Evolutionary conservation across 768 basidiomycete species (phyloP).

Genomic region (Strobilomyces confusus): DNA sequence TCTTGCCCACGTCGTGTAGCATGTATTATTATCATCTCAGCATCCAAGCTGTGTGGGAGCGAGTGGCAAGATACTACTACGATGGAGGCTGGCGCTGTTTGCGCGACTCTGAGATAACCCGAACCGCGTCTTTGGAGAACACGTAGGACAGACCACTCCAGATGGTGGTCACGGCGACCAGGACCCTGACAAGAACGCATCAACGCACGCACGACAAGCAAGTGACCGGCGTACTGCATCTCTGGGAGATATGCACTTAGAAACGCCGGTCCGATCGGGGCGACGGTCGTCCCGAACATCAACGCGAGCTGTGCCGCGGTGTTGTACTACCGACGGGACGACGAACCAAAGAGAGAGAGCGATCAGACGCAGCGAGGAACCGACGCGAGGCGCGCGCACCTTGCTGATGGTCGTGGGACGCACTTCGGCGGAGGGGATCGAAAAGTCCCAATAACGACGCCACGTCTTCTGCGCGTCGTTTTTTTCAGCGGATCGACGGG

Average conservation of each 20-base stretch:
- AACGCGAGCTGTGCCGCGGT: slow-evolving; percentile 87
- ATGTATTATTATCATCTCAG: slow-evolving; percentile 18
- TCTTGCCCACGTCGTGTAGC: slow-evolving; percentile 15
- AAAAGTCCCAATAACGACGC: slow-evolving; percentile 92
- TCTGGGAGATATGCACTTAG: slow-evolving; percentile 52
- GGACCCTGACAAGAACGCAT: slow-evolving; percentile 50
- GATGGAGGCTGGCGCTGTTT: slow-evolving; percentile 28
- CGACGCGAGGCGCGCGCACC: slow-evolving; percentile 35
- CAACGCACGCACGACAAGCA: background rate
- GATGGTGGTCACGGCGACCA: slow-evolving; percentile 86
- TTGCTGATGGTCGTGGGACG: slow-evolving; percentile 93
- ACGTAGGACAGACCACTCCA: slow-evolving; percentile 88
- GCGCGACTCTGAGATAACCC: slow-evolving; percentile 44
- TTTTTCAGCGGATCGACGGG: slow-evolving; percentile 5
- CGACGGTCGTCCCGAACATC: slow-evolving; percentile 86
- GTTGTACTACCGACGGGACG: slow-evolving; percentile 57
- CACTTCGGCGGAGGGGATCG: slow-evolving; percentile 92
- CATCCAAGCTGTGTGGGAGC: background rate
- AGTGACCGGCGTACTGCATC: slow-evolving; percentile 60
- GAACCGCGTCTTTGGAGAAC: slow-evolving; percentile 71
- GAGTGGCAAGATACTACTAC: slow-evolving; percentile 5
- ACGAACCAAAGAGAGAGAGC: background rate
- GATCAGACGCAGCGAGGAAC: background rate
- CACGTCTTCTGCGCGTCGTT: slow-evolving; percentile 79
- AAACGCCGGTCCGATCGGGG: slow-evolving; percentile 68